Percentiles rank a stretch among this genome's conserved stretches.
phyloP scores from a whole-genome alignment of 2,329 filamentous ascomycete species.

The Colletotrichum godetiae region DNA sequence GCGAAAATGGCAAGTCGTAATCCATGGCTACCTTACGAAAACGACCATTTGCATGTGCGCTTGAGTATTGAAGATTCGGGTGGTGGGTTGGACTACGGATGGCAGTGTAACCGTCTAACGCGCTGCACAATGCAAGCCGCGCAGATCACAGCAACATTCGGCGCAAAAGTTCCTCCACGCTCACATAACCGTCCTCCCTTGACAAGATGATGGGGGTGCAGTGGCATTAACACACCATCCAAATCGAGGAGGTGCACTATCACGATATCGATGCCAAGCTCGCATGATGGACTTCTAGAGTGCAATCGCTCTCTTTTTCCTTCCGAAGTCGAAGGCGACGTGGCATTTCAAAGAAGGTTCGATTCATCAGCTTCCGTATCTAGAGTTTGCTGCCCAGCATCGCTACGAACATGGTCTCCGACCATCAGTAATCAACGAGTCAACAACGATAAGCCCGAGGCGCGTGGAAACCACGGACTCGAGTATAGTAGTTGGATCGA shows the following conservation, averaged over 20 bases:
- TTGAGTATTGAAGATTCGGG: neutral
- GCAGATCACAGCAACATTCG: conserved; percentile 4
- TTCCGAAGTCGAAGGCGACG: neutral
- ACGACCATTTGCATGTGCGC: neutral
- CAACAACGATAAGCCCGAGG: too few relatives aligned
- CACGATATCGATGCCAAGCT: conserved; percentile 3
- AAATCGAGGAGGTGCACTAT: conserved; percentile 17
- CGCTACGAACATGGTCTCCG: neutral
- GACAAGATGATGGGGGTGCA: neutral
- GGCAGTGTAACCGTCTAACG: neutral
- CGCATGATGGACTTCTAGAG: neutral
- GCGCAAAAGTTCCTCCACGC: conserved; percentile 1
- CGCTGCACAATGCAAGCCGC: neutral
- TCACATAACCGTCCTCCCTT: neutral
- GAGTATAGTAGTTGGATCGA: neutral
- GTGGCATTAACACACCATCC: conserved; percentile 6
- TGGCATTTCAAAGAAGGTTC: neutral
- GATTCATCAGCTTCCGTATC: conserved; percentile 4
- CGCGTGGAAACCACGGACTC: neutral
- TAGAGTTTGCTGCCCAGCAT: neutral
- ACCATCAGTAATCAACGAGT: neutral
- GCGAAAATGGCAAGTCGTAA: conserved; percentile 22
- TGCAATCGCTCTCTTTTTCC: conserved; percentile 10
- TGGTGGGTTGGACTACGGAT: neutral
- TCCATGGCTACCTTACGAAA: neutral